Percentiles rank a stretch among this genome's conserved stretches.
Conservation (phyloP, 768 basidiomycete genomes). For the Amanita exitialis region DNA sequence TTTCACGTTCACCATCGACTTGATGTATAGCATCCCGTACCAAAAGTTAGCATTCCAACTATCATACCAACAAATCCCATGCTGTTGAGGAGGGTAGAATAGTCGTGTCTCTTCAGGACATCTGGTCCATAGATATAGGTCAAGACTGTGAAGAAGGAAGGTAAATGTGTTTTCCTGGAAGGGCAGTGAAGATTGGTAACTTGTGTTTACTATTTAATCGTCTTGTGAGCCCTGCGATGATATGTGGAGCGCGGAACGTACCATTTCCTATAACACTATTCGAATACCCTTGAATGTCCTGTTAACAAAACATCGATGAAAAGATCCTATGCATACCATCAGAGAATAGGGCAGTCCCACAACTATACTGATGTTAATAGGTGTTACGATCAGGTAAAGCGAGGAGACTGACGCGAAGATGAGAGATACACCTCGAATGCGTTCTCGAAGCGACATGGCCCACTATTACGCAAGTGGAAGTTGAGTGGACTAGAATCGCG, state of each 20-base stretch:
- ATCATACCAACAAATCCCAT: constrained; percentile 79
- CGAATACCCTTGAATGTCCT: constrained; percentile 49
- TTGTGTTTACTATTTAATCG: constrained; percentile 48
- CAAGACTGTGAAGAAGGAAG: constrained; percentile 37
- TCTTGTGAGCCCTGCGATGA: constrained; percentile 1
- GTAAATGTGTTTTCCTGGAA: not conserved
- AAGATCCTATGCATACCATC: constrained; percentile 41
- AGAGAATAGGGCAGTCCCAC: constrained; percentile 82
- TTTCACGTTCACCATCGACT: not conserved
- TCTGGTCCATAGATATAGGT: constrained; percentile 57
- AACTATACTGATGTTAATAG: constrained; percentile 29
- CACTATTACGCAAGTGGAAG: not conserved
- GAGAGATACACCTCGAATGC: constrained; percentile 55
- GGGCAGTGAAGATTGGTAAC: constrained; percentile 25
- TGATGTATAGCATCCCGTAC: constrained; percentile 17
- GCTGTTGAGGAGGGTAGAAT: constrained; percentile 54
- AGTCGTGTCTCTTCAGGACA: constrained; percentile 40
- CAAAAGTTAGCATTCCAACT: constrained; percentile 78
- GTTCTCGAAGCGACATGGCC: constrained; percentile 18
- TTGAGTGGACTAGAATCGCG: not conserved
- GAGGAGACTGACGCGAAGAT: constrained; percentile 64
- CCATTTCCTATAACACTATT: constrained; percentile 73
- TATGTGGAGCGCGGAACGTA: constrained; percentile 24
- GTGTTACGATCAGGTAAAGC: not conserved
- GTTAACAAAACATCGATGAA: not conserved